These are phyloP conservation scores for Vigna nakashimae DNA, from an alignment of 306 rosid species.

Conservation along the genomic window DNA sequence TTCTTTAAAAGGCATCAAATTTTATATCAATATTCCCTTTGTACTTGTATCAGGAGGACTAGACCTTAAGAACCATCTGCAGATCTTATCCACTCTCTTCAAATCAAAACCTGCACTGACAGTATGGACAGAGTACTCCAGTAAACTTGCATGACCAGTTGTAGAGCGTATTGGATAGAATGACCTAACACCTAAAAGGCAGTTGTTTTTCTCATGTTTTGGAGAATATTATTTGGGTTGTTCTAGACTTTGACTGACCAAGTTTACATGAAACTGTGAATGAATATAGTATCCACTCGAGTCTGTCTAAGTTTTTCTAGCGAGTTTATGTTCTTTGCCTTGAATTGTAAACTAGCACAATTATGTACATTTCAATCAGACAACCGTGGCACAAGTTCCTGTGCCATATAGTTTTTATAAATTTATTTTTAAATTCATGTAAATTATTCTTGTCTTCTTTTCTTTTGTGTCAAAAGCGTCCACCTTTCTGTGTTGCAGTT, in stretches of 20 bases:
- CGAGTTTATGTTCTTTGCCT: not conserved
- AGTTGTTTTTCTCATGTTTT: not conserved
- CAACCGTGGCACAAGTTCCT: not conserved
- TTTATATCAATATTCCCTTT: not conserved
- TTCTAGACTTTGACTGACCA: not conserved
- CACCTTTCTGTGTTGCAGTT: constrained; percentile 5
- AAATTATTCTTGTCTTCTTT: constrained; percentile 10
- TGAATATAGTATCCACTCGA: not conserved
- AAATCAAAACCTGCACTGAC: not conserved
- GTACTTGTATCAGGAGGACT: not conserved
- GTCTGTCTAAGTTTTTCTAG: not conserved
- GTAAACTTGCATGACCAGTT: not conserved
- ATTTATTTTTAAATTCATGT: not conserved
- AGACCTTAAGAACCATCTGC: not conserved
- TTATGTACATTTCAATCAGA: not conserved
- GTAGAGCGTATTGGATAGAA: not conserved
- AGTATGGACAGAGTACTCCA: not conserved
- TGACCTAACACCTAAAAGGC: not conserved
- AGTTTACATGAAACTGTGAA: not conserved
- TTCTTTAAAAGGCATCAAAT: not conserved
- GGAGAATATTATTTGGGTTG: not conserved
- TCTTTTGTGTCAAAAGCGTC: not conserved
- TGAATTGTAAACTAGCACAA: not conserved
- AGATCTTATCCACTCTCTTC: not conserved
- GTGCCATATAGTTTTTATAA: not conserved